Percentiles rank a stretch among this genome's conserved stretches.
Evolutionary conservation across 306 rosid genomes (phyloP).

Genomic region (Luffa acutangula): DNA sequence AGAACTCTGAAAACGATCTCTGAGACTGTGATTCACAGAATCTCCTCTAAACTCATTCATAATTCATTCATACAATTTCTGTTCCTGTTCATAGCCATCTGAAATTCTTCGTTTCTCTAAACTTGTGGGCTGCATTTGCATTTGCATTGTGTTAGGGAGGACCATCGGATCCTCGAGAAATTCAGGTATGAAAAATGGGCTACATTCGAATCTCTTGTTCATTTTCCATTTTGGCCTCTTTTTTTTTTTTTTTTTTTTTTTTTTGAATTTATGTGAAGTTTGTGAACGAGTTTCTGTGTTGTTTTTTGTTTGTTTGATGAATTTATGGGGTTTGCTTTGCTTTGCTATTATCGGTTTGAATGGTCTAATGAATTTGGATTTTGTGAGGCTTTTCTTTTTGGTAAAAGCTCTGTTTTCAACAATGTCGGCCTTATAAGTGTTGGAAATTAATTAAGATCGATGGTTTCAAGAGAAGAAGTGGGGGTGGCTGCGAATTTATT

Average conservation of each 20-base stretch:
- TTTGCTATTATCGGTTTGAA: background rate
- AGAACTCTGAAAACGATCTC: background rate
- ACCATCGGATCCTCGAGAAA: background rate
- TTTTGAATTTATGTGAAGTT: background rate
- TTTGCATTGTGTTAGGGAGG: background rate
- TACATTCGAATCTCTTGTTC: background rate
- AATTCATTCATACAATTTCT: background rate
- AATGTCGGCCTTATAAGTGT: background rate
- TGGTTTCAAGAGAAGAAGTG: background rate
- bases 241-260: background rate
- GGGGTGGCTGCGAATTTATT: background rate
- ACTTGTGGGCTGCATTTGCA: background rate
- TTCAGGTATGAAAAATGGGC: background rate
- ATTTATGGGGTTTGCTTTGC: background rate
- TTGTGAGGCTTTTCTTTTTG: background rate
- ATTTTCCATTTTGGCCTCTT: background rate
- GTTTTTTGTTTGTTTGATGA: background rate
- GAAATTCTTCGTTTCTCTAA: background rate
- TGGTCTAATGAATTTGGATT: background rate
- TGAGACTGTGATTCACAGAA: background rate
- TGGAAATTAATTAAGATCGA: constrained; percentile 1
- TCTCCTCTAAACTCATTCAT: background rate
- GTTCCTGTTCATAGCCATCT: background rate
- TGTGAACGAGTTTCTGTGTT: background rate
- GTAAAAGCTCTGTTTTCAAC: background rate